These are phyloP conservation scores for Botrytis byssoidea DNA, from an alignment of 2,329 filamentous ascomycete genomes.

Conservation along the genomic window DNA sequence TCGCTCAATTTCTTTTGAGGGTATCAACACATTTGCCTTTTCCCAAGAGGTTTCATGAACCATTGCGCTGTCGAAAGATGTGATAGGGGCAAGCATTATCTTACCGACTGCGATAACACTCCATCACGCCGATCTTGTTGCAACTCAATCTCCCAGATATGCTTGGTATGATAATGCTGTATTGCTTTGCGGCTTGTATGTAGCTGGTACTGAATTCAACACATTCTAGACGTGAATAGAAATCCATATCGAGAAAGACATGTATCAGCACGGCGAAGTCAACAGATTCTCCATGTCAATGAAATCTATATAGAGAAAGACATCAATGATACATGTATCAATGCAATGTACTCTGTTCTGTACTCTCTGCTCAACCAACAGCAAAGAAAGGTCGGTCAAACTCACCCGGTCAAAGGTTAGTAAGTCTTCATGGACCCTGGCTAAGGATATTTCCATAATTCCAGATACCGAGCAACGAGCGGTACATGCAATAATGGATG, in stretches of 20 bases:
- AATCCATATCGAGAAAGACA: not conserved
- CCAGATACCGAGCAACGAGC: not conserved
- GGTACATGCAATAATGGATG: not conserved
- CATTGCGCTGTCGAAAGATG: not conserved
- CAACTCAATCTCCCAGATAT: not conserved
- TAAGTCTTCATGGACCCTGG: not conserved
- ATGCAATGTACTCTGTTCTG: not conserved
- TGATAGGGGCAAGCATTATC: conserved; percentile 8
- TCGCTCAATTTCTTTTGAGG: not conserved
- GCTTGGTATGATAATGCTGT: not conserved
- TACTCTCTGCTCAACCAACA: not conserved
- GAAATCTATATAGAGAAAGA: not conserved
- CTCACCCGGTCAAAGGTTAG: not conserved
- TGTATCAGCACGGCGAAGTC: not conserved
- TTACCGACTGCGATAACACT: not conserved
- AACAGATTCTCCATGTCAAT: not conserved
- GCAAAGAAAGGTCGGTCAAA: conserved; percentile 2
- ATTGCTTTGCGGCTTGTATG: not conserved
- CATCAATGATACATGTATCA: not conserved
- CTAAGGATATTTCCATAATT: not conserved
- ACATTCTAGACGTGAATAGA: not conserved
- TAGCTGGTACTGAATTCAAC: not conserved
- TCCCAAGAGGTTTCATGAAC: not conserved
- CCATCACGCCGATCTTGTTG: not conserved
- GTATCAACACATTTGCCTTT: not conserved